Conservation (phyloP, 2,329 filamentous ascomycete species). For the Dactylellina cionopaga region DNA sequence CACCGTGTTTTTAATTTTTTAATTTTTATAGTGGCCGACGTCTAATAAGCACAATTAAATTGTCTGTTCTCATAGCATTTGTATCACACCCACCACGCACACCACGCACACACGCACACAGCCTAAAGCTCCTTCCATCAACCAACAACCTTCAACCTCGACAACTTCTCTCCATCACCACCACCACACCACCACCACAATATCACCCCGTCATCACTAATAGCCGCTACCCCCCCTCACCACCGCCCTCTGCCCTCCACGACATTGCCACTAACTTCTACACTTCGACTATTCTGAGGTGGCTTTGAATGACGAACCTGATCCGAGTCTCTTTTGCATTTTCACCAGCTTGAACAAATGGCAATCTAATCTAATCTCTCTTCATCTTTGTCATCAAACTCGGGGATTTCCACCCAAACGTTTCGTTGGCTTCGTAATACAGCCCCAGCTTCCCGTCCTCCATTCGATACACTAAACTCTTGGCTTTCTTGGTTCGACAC, state of each 20-base stretch:
- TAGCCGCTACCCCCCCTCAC: neutral
- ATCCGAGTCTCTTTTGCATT: neutral
- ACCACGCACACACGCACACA: neutral
- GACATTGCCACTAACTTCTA: neutral
- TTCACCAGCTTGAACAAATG: too few species aligned
- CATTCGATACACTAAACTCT: neutral
- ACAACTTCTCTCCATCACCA: neutral
- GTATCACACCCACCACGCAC: slow-evolving; percentile 12
- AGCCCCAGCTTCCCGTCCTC: neutral
- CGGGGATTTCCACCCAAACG: neutral
- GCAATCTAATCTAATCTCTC: slow-evolving; percentile 37
- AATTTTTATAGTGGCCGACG: too few species aligned
- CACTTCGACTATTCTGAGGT: neutral
- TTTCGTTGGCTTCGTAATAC: neutral
- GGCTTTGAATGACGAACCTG: neutral
- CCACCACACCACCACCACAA: neutral
- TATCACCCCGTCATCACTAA: neutral
- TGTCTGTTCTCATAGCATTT: too few species aligned
- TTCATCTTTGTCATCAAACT: slow-evolving; percentile 9
- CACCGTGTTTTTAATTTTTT: slow-evolving; percentile 22
- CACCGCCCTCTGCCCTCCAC: neutral
- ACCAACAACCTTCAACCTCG: neutral
- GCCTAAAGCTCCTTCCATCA: neutral
- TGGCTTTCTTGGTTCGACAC: neutral
- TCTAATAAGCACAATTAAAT: too few species aligned